These are phyloP conservation scores for Ramularia endophylla DNA, from an alignment of 2,329 filamentous ascomycete species.

Conservation along the genomic window DNA sequence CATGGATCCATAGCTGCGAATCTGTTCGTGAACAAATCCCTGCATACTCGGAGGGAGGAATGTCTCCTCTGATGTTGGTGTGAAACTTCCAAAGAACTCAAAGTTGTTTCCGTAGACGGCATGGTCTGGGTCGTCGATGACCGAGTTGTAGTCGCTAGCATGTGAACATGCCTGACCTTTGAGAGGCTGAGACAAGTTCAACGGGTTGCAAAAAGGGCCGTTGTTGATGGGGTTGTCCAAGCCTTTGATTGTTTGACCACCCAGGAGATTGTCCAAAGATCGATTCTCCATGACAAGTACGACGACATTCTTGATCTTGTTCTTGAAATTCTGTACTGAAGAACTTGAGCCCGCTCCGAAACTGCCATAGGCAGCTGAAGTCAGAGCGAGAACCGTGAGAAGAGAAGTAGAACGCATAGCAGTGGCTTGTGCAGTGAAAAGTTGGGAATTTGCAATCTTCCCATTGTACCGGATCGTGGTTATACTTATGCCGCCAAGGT, in stretches of 20 bases:
- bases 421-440: too few relatives aligned
- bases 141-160: slow-evolving; percentile 32
- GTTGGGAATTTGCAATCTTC: too few relatives aligned
- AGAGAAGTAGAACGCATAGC: too few relatives aligned
- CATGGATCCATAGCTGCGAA: slow-evolving; percentile 33
- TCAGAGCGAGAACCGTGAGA: slow-evolving; percentile 2
- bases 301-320: slow-evolving; percentile 28
- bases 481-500: too few relatives aligned
- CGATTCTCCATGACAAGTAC: slow-evolving; percentile 37
- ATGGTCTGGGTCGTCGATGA: slow-evolving; percentile 38
- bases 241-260: slow-evolving; percentile 12
- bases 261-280: slow-evolving; percentile 37
- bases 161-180: slow-evolving; percentile 5
- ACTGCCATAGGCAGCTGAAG: neutral
- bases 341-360: neutral
- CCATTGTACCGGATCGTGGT: too few relatives aligned
- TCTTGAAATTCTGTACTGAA: slow-evolving; percentile 4
- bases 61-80: slow-evolving; percentile 31
- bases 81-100: slow-evolving; percentile 36
- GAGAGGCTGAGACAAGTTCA: slow-evolving; percentile 5
- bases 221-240: slow-evolving; percentile 11
- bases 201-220: slow-evolving; percentile 9
- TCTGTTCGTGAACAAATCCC: slow-evolving; percentile 36
- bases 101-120: slow-evolving; percentile 25
- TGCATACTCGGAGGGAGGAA: slow-evolving; percentile 29